Evolutionary conservation across 495 filamentous ascomycete genomes (phyloP), one percentile per base, ranked within the genome.

Genomic region (Eremomyces bilateralis): DNA sequence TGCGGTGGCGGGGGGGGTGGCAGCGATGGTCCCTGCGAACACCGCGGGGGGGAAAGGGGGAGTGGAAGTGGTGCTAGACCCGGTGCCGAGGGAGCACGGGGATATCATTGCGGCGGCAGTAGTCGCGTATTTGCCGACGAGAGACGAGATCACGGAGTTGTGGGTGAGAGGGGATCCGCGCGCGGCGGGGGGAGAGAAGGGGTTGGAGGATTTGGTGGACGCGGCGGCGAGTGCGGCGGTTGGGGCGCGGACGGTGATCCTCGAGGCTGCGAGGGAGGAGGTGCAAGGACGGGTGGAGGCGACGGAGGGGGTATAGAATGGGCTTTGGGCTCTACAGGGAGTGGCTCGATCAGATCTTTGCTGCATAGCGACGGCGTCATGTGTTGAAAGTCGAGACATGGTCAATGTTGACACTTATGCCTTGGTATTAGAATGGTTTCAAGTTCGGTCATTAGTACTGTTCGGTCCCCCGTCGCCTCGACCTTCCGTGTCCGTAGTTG

Each of bases 141-240:
- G 85, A 34, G 88, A 97, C 48, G 90, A 97, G 49, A 69, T 95
- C 33, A 93, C 84, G 6, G 79, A 88, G 47, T 47, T 94, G 10
- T 97, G 90, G 88, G 68, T 84, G 35, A 94, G 82, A 61, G 85
- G 90, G 3, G 64, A 75, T 45, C 58, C 66, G 8, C 50, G 53
- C 20, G 58, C 54, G 2, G 52, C 57, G 36, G 55, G 47, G 13
- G n/a, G n/a, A n/a, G n/a, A n/a, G n/a, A n/a, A n/a, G n/a, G n/a
- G n/a, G n/a, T n/a, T n/a, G n/a, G 68, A 76, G 20, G 52, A 56
- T 18, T 51, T 79, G 39, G 54, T 73, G 20, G 71, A 77, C 42
- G 63, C 60, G 21, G 72, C 73, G 24, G 66, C 75, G 4, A 62
- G 72, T 53, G 71, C 73, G 20, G 72, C 73, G 33, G 48, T 59